Evolutionary conservation across 257 asterid species (phyloP).

Genomic region (Solanum arcanum): DNA sequence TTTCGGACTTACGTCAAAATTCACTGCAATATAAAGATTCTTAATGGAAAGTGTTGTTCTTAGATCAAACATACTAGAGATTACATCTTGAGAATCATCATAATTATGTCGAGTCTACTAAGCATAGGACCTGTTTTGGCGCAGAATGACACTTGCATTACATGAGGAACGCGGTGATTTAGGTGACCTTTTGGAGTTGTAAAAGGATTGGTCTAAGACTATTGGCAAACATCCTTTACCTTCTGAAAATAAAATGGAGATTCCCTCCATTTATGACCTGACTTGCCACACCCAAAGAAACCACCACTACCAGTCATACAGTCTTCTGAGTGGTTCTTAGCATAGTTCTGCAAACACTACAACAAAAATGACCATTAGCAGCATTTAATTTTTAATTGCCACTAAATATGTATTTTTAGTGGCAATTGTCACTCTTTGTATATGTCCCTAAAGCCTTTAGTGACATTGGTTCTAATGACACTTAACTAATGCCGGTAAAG

Average conservation of each 20-base stretch:
- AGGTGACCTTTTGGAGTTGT: too few relatives aligned
- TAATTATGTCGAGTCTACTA: not conserved
- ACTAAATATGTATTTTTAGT: too few relatives aligned
- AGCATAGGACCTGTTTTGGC: not conserved
- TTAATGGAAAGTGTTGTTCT: not conserved
- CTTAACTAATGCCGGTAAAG: too few relatives aligned
- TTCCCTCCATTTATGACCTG: not conserved
- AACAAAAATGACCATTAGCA: too few relatives aligned
- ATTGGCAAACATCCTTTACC: not conserved
- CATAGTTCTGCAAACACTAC: not conserved
- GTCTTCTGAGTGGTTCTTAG: not conserved
- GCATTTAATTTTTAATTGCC: too few relatives aligned
- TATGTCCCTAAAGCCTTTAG: too few relatives aligned
- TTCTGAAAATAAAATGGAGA: not conserved
- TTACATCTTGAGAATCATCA: not conserved
- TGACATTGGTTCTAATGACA: too few relatives aligned
- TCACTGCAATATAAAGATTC: too few relatives aligned
- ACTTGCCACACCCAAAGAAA: not conserved
- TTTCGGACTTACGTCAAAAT: not conserved
- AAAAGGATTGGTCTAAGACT: not conserved
- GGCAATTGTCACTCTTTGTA: too few relatives aligned
- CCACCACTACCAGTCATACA: not conserved
- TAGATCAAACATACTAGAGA: too few relatives aligned
- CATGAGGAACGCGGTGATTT: too few relatives aligned
- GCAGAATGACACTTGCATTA: not conserved